These are phyloP conservation scores for Cercophora scortea DNA, from an alignment of 495 filamentous ascomycete species.

Conservation along the genomic window DNA sequence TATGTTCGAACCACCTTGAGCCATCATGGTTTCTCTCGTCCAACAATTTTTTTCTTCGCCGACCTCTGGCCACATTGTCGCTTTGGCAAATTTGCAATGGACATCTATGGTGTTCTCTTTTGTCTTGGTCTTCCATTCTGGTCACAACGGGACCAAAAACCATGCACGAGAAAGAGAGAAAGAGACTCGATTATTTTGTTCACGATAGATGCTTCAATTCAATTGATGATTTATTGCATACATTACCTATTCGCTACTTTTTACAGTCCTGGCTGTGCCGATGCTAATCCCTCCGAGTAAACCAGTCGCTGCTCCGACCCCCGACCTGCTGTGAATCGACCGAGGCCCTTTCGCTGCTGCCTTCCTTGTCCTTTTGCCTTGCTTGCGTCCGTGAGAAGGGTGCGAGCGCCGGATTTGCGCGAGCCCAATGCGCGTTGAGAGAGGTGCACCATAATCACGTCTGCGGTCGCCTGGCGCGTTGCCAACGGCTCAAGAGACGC, in stretches of 20 bases:
- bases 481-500: neutral
- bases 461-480: neutral
- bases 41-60: neutral
- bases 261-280: neutral
- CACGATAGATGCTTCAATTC: slow-evolving; percentile 11
- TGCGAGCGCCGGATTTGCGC: no score
- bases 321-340: no score
- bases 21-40: neutral
- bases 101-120: neutral
- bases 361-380: no score
- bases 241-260: neutral
- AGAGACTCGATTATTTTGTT: neutral
- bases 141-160: no score
- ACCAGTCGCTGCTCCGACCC: neutral
- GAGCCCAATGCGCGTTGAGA: no score
- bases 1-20: slow-evolving; percentile 11
- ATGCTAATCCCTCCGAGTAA: slow-evolving; percentile 14
- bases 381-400: no score
- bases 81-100: neutral
- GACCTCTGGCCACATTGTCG: neutral
- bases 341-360: no score
- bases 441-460: no score
- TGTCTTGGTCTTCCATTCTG: neutral
- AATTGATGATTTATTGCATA: neutral
- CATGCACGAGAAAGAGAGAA: neutral